phyloP scores from a whole-genome alignment of 2,329 filamentous ascomycete species.

The Alternaria infectoria region DNA sequence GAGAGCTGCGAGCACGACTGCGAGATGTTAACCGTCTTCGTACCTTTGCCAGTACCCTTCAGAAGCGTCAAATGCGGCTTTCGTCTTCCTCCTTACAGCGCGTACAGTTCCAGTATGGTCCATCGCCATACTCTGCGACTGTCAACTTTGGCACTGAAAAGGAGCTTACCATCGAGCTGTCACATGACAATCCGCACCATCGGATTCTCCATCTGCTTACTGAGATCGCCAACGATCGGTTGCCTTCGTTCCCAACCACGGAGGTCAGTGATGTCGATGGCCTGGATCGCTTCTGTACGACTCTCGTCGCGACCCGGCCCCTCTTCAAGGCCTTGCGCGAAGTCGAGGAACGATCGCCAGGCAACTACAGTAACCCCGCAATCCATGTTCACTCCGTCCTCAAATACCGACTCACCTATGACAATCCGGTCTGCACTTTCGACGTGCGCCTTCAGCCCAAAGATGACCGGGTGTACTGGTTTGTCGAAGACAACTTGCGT shows the following conservation, averaged over 20 bases:
- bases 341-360: conserved; percentile 60
- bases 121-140: conserved; percentile 59
- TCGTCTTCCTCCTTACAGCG: conserved; percentile 63
- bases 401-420: conserved; percentile 50
- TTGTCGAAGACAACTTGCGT: conserved; percentile 43
- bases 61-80: conserved; percentile 62
- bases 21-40: conserved; percentile 74
- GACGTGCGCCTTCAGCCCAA: conserved; percentile 44
- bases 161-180: conserved; percentile 64
- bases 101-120: conserved; percentile 72
- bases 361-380: conserved; percentile 34
- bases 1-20: conserved; percentile 65
- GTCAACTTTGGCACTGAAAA: conserved; percentile 61
- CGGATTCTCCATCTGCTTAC: conserved; percentile 66
- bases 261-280: conserved; percentile 58
- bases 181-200: conserved; percentile 70
- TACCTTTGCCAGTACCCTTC: conserved; percentile 70
- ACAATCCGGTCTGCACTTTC: conserved; percentile 50
- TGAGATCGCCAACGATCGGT: conserved; percentile 62
- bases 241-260: conserved; percentile 62
- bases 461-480: conserved; percentile 45
- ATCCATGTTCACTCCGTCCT: conserved; percentile 45
- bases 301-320: conserved; percentile 66
- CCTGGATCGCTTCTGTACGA: conserved; percentile 63
- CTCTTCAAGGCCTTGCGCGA: conserved; percentile 67